A percentile compares a stretch with the other conserved stretches of the same genome.
These are phyloP conservation scores for Fusarium brevicatenulatum DNA, from an alignment of 2,329 filamentous ascomycete genomes.

Conservation along the genomic window DNA sequence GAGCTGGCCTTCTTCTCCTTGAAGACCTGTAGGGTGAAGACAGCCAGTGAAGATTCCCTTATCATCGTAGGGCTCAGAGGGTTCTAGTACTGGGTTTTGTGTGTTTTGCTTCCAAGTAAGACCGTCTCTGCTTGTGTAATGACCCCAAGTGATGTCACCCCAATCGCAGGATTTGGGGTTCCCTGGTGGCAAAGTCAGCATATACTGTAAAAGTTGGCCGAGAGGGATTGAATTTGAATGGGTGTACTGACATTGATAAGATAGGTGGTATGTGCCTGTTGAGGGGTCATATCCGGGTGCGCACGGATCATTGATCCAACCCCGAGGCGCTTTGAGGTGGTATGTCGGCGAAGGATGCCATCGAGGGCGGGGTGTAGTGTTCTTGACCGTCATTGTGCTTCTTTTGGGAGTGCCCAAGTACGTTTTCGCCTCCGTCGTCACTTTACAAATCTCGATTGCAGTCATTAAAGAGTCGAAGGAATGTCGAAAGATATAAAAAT, in stretches of 20 bases:
- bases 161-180: constrained; percentile 52
- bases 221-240: rapidly evolving
- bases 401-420: neutral
- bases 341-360: constrained; percentile 36
- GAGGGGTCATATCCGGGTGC: constrained; percentile 36
- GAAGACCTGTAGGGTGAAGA: constrained; percentile 58
- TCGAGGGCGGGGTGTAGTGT: constrained; percentile 2
- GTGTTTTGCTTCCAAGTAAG: constrained; percentile 57
- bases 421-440: neutral
- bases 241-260: constrained; percentile 37
- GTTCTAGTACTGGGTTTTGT: constrained; percentile 47
- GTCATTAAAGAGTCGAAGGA: neutral
- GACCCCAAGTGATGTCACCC: constrained; percentile 59
- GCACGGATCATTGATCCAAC: constrained; percentile 42
- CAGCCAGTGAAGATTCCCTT: constrained; percentile 64
- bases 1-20: constrained; percentile 51
- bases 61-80: constrained; percentile 56
- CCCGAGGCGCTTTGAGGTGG: constrained; percentile 37
- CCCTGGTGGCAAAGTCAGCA: constrained; percentile 31
- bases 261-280: constrained; percentile 40
- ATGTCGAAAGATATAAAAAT: neutral
- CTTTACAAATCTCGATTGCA: neutral
- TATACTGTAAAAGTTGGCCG: rapidly evolving
- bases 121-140: constrained; percentile 56
- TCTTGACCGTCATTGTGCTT: constrained; percentile 20